These are phyloP conservation scores for Cladosporium oxysporum DNA, from an alignment of 2,329 filamentous ascomycete species.

Conservation along the genomic window DNA sequence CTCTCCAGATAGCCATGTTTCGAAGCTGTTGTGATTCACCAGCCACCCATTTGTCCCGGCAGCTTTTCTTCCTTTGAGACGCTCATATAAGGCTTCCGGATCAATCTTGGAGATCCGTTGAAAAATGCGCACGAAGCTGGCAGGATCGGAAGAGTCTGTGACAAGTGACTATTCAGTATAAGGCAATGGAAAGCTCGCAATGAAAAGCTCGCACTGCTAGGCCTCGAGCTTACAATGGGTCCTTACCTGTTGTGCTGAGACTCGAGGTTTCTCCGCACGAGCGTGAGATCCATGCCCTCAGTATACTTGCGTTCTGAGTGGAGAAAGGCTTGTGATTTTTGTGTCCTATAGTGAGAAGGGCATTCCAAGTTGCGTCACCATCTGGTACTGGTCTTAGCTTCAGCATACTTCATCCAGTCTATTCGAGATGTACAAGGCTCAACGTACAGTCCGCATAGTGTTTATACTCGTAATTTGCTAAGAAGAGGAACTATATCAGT, in stretches of 20 bases:
- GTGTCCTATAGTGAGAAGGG: not conserved
- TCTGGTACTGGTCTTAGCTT: not conserved
- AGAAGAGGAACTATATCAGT: too few species aligned
- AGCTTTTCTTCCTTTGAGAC: not conserved
- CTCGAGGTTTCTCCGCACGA: not conserved
- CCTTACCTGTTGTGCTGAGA: not conserved
- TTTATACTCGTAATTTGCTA: too few species aligned
- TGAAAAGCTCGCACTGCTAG: not conserved
- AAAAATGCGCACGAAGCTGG: not conserved
- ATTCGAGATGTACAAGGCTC: too few species aligned
- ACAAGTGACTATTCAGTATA: not conserved
- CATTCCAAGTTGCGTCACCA: not conserved
- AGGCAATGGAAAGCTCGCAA: not conserved
- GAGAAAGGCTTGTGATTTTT: not conserved
- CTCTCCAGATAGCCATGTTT: not conserved
- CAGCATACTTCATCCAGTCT: not conserved
- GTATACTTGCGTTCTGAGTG: not conserved
- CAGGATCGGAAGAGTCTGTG: not conserved
- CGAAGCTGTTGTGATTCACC: not conserved
- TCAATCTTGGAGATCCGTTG: not conserved
- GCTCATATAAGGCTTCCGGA: not conserved
- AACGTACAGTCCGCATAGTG: too few species aligned
- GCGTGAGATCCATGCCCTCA: not conserved
- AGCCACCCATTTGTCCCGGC: not conserved
- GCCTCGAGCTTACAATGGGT: not conserved